A percentile compares a stretch with the other conserved stretches of the same genome.
Evolutionary conservation across 164 flowering plant species (phyloP).

Genomic region (Chimonanthus praecox): DNA sequence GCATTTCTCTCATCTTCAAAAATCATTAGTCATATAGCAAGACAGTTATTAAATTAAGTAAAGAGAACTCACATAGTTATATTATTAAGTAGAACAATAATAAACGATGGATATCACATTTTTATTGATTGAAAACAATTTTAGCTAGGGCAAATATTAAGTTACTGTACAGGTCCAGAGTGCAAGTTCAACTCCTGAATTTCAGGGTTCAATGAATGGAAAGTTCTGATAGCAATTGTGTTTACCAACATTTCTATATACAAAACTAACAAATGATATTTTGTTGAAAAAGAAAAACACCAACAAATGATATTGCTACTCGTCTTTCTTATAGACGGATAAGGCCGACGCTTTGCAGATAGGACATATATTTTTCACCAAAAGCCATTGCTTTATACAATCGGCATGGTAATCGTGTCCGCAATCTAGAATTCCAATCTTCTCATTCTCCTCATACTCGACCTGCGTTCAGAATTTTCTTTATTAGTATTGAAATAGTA

Average conservation of each 20-base stretch:
- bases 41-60: not conserved
- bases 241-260: not conserved
- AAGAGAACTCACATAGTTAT: not conserved
- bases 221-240: not conserved
- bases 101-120: not conserved
- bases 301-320: too few species aligned
- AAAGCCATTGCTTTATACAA: slow-evolving; percentile 77
- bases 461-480: slow-evolving; percentile 23
- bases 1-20: too few species aligned
- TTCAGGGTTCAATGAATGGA: not conserved
- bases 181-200: not conserved
- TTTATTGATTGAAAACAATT: not conserved
- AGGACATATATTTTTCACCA: slow-evolving; percentile 73
- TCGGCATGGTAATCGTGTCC: slow-evolving; percentile 77
- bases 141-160: not conserved
- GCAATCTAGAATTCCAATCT: slow-evolving; percentile 58
- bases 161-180: not conserved
- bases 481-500: not conserved
- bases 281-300: not conserved
- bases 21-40: too few species aligned
- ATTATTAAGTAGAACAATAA: not conserved
- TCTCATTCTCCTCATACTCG: slow-evolving; percentile 41
- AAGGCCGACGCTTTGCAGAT: slow-evolving; percentile 74
- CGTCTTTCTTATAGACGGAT: not conserved
- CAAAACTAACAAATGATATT: not conserved